These are phyloP conservation scores for Stagonosporopsis tanaceti DNA, from an alignment of 2,329 filamentous ascomycete species.

Conservation along the genomic window DNA sequence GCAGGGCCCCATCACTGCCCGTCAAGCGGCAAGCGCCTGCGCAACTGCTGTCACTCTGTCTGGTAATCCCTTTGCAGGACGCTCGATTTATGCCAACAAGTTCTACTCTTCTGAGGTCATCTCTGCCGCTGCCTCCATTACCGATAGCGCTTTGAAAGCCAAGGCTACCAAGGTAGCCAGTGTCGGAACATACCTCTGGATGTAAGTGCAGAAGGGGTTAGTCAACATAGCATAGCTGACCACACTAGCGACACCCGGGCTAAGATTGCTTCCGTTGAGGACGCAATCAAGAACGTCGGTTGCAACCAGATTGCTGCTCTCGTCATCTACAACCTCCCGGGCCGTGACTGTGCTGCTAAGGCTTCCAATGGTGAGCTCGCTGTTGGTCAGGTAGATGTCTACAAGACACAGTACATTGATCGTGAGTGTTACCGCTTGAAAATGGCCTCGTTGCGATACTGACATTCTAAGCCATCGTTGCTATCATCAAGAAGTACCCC, in stretches of 20 bases:
- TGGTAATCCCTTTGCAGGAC: conserved; percentile 63
- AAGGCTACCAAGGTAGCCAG: conserved; percentile 58
- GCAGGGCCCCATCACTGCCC: conserved; percentile 45
- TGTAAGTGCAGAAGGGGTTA: conserved; percentile 50
- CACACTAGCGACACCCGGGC: conserved; percentile 59
- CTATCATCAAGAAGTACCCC: conserved; percentile 64
- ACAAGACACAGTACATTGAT: conserved; percentile 64
- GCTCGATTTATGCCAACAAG: conserved; percentile 61
- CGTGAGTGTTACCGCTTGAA: conserved; percentile 33
- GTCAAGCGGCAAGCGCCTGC: conserved; percentile 41
- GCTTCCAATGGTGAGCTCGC: conserved; percentile 72
- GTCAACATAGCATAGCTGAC: background rate
- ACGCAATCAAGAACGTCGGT: conserved; percentile 59
- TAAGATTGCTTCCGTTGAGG: conserved; percentile 57
- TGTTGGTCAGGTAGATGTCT: conserved; percentile 59
- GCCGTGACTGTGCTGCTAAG: conserved; percentile 70
- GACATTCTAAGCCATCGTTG: conserved; percentile 55
- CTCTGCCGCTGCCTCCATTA: conserved; percentile 66
- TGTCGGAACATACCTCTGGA: conserved; percentile 63
- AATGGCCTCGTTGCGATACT: background rate
- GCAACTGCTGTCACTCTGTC: conserved; percentile 49
- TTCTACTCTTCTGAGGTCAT: conserved; percentile 63
- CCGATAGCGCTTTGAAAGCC: conserved; percentile 58
- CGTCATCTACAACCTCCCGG: conserved; percentile 71
- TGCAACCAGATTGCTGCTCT: conserved; percentile 61